A percentile compares a stretch with the other conserved stretches of the same genome.
Conservation (phyloP, 2,329 filamentous ascomycete genomes). For the Niveomyces coronatus region DNA sequence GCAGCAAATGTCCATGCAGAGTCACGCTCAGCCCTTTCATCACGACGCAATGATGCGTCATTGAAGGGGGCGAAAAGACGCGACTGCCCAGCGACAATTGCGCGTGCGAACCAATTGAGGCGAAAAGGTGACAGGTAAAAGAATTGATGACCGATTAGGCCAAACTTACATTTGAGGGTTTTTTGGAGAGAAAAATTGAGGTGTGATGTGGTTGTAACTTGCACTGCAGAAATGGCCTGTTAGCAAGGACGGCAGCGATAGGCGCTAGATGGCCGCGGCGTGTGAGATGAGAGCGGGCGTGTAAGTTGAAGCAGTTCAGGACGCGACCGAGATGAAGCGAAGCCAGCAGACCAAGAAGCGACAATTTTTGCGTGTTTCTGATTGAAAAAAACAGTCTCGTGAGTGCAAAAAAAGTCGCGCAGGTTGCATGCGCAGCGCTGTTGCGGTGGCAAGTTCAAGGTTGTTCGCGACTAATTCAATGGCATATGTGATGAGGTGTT, state of each 20-base stretch:
- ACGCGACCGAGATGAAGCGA: constrained; percentile 5
- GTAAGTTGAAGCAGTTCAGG: constrained; percentile 7
- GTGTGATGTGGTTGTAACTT: constrained; percentile 6
- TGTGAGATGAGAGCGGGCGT: background rate
- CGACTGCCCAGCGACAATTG: too few species aligned
- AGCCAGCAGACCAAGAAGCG: constrained; percentile 2
- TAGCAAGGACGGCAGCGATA: constrained; percentile 5
- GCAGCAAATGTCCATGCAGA: too few species aligned
- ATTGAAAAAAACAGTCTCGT: constrained; percentile 6
- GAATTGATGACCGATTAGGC: constrained; percentile 5
- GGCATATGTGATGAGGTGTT: too few species aligned
- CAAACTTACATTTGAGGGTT: constrained; percentile 12
- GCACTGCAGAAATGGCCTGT: constrained; percentile 9
- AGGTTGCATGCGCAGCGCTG: constrained; percentile 13
- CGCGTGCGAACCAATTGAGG: background rate
- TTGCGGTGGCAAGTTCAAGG: constrained; percentile 16
- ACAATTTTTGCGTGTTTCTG: background rate
- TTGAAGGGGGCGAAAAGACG: too few species aligned
- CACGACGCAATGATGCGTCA: too few species aligned
- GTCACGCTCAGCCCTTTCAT: too few species aligned
- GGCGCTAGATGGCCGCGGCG: constrained; percentile 3
- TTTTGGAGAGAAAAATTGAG: constrained; percentile 9
- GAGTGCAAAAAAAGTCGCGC: constrained; percentile 6
- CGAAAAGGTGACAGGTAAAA: background rate
- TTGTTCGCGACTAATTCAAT: too few species aligned